These are phyloP conservation scores for Neofusicoccum parvum DNA, from an alignment of 2,329 filamentous ascomycete species.

Conservation along the genomic window DNA sequence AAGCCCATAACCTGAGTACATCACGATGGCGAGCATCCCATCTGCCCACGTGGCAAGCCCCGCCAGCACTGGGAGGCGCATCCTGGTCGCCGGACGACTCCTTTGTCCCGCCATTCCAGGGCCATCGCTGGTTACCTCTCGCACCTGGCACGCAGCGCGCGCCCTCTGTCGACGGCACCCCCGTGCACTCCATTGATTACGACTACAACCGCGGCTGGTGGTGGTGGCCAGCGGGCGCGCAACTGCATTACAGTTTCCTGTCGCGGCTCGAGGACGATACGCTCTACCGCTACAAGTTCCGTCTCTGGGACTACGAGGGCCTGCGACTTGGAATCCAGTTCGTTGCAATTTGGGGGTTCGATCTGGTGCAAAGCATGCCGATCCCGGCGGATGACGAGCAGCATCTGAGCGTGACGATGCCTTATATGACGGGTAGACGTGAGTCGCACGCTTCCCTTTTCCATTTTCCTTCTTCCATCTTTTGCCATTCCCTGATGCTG, in stretches of 20 bases:
- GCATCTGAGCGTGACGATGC: slow-evolving; percentile 44
- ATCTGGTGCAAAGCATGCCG: slow-evolving; percentile 48
- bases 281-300: slow-evolving; percentile 25
- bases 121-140: slow-evolving; percentile 56
- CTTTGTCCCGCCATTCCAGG: slow-evolving; percentile 38
- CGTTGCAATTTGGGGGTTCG: slow-evolving; percentile 54
- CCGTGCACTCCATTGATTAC: slow-evolving; percentile 53
- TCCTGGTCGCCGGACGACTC: slow-evolving; percentile 25
- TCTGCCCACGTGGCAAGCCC: slow-evolving; percentile 35
- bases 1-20: slow-evolving; percentile 27
- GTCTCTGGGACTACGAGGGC: slow-evolving; percentile 51
- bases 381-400: slow-evolving; percentile 53
- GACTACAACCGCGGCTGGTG: slow-evolving; percentile 48
- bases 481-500: not conserved
- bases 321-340: slow-evolving; percentile 58
- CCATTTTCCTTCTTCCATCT: not conserved
- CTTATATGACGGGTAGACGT: slow-evolving; percentile 43
- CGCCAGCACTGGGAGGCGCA: slow-evolving; percentile 23
- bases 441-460: not conserved
- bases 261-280: slow-evolving; percentile 25
- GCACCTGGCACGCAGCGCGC: slow-evolving; percentile 33
- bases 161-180: slow-evolving; percentile 44
- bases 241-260: slow-evolving; percentile 46
- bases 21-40: slow-evolving; percentile 44
- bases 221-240: slow-evolving; percentile 54